phyloP scores from a whole-genome alignment of 495 filamentous ascomycete species.

The Penicillium paradoxum region DNA sequence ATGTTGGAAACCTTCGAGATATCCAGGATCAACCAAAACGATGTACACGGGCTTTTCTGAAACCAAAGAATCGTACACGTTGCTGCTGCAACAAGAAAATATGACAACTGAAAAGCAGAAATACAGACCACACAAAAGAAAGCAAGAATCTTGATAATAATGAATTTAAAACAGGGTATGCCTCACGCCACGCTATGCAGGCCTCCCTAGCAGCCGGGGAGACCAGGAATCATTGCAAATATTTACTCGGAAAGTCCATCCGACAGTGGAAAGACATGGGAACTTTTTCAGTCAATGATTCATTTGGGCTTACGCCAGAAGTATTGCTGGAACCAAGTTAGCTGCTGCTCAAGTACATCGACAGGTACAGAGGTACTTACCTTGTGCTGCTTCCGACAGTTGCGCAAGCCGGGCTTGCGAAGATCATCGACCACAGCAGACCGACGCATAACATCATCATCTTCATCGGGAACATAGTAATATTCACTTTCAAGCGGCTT shows the following conservation, averaged over 20 bases:
- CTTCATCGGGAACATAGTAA: conserved; percentile 92
- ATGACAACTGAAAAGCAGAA: neutral
- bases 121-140: conserved; percentile 1
- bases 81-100: conserved; percentile 19
- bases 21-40: conserved; percentile 6
- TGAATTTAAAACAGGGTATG: conserved; percentile 42
- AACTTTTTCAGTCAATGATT: conserved; percentile 9
- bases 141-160: conserved; percentile 17
- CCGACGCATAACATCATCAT: conserved; percentile 71
- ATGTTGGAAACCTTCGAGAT: neutral
- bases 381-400: conserved; percentile 94
- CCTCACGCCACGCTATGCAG: conserved; percentile 51
- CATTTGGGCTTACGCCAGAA: conserved; percentile 82
- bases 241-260: conserved; percentile 39
- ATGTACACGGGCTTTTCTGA: conserved; percentile 9
- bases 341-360: conserved; percentile 1
- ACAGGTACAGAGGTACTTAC: conserved; percentile 45
- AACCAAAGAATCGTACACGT: conserved; percentile 33
- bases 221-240: conserved; percentile 33
- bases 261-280: conserved; percentile 1
- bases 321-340: conserved; percentile 65
- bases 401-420: conserved; percentile 79
- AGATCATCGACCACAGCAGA: conserved; percentile 80
- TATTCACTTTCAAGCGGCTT: conserved; percentile 93
- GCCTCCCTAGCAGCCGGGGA: conserved; percentile 23